These are phyloP conservation scores for Aureobasidium lini DNA, from an alignment of 2,329 filamentous ascomycete species.

Conservation along the genomic window DNA sequence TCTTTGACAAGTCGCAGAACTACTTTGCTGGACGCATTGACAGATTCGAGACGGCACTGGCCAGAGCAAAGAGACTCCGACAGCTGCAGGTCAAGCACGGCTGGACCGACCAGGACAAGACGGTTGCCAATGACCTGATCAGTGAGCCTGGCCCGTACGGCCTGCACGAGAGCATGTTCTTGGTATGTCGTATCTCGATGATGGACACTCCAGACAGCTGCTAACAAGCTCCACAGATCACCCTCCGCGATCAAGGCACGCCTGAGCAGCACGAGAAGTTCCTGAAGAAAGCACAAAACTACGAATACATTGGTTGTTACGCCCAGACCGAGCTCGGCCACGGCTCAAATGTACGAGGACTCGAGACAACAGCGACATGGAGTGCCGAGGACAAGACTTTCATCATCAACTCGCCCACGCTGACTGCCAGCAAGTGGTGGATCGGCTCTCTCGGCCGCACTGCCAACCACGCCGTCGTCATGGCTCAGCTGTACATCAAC, in stretches of 20 bases:
- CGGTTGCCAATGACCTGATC: constrained; percentile 59
- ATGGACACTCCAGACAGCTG: not conserved
- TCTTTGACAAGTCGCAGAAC: constrained; percentile 73
- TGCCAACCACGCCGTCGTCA: constrained; percentile 70
- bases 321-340: constrained; percentile 76
- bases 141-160: constrained; percentile 68
- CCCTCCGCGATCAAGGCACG: constrained; percentile 62
- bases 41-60: constrained; percentile 61
- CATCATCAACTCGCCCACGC: constrained; percentile 62
- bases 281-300: constrained; percentile 59
- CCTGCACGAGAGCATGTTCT: constrained; percentile 64
- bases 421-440: constrained; percentile 80
- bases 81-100: constrained; percentile 59
- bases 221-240: constrained; percentile 41
- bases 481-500: constrained; percentile 65
- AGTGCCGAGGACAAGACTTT: constrained; percentile 67
- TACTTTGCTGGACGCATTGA: constrained; percentile 65
- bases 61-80: constrained; percentile 61
- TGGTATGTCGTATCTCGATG: constrained; percentile 37
- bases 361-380: constrained; percentile 69
- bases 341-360: constrained; percentile 66
- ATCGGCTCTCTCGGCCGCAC: constrained; percentile 70
- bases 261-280: constrained; percentile 68
- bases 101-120: constrained; percentile 59
- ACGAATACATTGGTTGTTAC: constrained; percentile 70